Evolutionary conservation across 1,284 basidiomycete species (phyloP), one percentile per base, ranked within the genome.

Genomic region (Irpex rosettiformis): DNA sequence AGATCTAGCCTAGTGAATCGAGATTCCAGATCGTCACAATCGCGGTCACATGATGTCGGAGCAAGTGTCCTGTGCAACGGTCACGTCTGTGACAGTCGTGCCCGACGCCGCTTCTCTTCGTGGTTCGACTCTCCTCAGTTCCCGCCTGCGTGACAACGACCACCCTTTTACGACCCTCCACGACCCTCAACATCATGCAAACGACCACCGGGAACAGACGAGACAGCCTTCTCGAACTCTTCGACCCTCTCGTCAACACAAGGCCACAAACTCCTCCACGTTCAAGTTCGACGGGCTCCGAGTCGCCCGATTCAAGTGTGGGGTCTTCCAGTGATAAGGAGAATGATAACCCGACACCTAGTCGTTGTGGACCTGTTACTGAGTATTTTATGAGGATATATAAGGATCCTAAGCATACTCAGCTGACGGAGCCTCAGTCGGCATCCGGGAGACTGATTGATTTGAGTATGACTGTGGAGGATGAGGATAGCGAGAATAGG

Each of bases 381-480:
- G 73, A 76, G 11, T 82, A 83, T 68, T 84, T 85, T 67, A 77
- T 74, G 61, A 74, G 76, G 24, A 71, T 76, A 3, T 72, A 72
- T 58, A 77, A 73, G 51, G 63, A 65, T 13, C 58, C 61, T 43
- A 67, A 71, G 52, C 65, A 69, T 24, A 59, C 18, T 4, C 45
- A 67, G 5, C 69, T 69, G n/a, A n/a, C n/a, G n/a, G n/a, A n/a
- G n/a, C 30, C 30, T 33, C 30, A 13, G 30, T 11, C 33, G 25
- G 75, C 79, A 42, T 78, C 72, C 42, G 80, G 77, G 52, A 78
- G 79, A 28, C 77, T 88, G 42, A 75, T 88, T 52, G 85, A 88
- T 67, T 69, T 81, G n/a, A 82, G 85, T 61, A 28, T 28, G 21
- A 11, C 24, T 51, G 48, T 25, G 10, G 22, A 62, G 43, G 55